Evolutionary conservation across 257 asterid genomes (phyloP), one percentile per base, ranked within the genome.

Genomic region (Solanum habrochaites): DNA sequence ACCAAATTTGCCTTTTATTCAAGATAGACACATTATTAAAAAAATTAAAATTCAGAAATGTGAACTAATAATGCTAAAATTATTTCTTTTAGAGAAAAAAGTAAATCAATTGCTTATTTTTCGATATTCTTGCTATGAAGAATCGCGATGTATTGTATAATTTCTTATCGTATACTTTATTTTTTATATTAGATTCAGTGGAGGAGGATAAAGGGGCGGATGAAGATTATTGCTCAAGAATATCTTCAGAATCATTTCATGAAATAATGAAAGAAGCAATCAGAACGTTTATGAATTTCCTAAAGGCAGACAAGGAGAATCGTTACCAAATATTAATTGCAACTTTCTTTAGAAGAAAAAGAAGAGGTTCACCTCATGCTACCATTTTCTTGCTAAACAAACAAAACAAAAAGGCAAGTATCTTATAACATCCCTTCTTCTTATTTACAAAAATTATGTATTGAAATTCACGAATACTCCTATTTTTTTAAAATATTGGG

Each of bases 251-350:
- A 20, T 92, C 99, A 75, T 96, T 96, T 86, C 91, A 93, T 42
- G 72, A 37, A 8, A 92, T 96, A 64, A 92, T 96, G 95, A 97
- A 94, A 86, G 99, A 95, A 86, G 89, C 96, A 88, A 93, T 96
- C 71, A 92, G 90, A 88, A 96, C 98, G 62, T 96, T 96, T 91
- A 95, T 96, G 98, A 83, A 88, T 89, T 96, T 96, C 92, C 92
- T 96, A 80, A 94, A 93, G 88, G 95, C 93, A 82, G 99, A 96
- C 91, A 95, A 88, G 93, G 92, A 93, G 90, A 93, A 84, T 87
- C 92, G 91, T 80, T 93, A 89, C 89, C 93, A 92, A 87, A 92
- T 93, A 49, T 49, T 81, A 35, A 62, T 94, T 35, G 91, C 94
- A 18, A 94, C 93, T 82, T 92, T 95, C 83, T 91, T 96, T 84